Base-by-base conservation (phyloP, 2,329 filamentous ascomycete genomes). In the Trichoderma brevicompactum region DNA sequence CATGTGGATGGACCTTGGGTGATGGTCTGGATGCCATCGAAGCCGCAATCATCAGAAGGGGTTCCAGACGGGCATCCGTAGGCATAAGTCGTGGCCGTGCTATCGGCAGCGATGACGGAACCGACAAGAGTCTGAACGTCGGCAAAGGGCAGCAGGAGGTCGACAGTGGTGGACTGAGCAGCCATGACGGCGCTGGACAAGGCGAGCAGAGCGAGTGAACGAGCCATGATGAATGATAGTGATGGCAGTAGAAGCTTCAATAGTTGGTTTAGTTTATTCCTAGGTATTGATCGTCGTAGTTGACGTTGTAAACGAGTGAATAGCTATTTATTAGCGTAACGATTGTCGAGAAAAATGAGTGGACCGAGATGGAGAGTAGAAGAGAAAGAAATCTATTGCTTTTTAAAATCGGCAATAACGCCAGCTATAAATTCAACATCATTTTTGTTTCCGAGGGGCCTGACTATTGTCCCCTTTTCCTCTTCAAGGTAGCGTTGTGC, bases 1-100 rank as follows among this genome's bases (percentile, higher is more conserved):
- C 73, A 69, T 9, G 75, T 77, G 15, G 65, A 69, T 12, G 69
- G 72, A 44, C 71, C 76, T 49, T 74, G 72, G n/a, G 72, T 65
- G 62, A 77, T 32, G 13, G 70, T 74, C 8, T 70, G n/a, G 61
- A 44, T 49, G 36, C 9, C 13, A 5, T 28, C 5, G 17, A 58
- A 49, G 2, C 49, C 44, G 36, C 65, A 66, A 2, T 64, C 50
- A 3, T 52, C 34, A 2, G 19, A 7, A 19, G 64, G 23, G 36
- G 61, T 59, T 36, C 68, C 61, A 8, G 56, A 46, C 61, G 28
- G 61, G 65, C 76, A 79, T 28, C 64, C 64, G 23, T 77, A 50
- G 52, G 68, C 69, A 52, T 72, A 70, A 2, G 77, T 79, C 1
- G 76, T 78, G 52, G 72, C 70, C 38, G 53, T 40, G 53, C 52